Evolutionary conservation across 495 filamentous ascomycete genomes (phyloP).

Genomic region (Trichoderma virens): DNA sequence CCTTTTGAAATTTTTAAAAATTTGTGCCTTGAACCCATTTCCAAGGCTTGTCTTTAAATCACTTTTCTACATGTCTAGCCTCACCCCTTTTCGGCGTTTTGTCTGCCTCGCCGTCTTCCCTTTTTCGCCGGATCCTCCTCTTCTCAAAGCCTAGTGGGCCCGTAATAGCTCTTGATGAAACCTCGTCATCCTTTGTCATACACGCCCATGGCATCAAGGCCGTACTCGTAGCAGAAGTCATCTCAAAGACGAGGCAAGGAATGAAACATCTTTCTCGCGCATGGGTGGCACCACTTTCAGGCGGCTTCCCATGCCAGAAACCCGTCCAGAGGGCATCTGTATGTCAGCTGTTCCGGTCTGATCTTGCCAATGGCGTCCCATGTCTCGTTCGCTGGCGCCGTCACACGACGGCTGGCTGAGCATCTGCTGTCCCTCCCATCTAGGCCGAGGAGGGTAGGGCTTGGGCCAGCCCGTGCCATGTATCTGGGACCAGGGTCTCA

Average conservation of each 20-base stretch:
- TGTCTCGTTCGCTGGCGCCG: background rate
- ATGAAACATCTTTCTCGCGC: background rate
- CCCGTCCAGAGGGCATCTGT: background rate
- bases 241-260: background rate
- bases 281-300: background rate
- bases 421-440: background rate
- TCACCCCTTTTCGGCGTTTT: too few relatives aligned
- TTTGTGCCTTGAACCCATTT: too few relatives aligned
- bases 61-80: too few relatives aligned
- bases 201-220: background rate
- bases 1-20: too few relatives aligned
- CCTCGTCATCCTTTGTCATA: background rate
- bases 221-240: background rate
- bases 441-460: background rate
- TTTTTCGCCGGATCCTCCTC: background rate
- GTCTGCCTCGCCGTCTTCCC: background rate
- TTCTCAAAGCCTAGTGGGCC: background rate
- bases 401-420: conserved; percentile 7
- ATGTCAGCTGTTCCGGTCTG: background rate
- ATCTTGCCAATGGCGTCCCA: background rate
- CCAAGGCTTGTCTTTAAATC: too few relatives aligned
- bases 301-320: background rate
- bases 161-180: background rate
- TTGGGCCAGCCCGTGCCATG: background rate
- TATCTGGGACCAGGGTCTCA: conserved; percentile 7